A percentile compares a stretch with the other conserved stretches of the same genome.
phyloP scores from a whole-genome alignment of 768 basidiomycete genomes.

The Psilocybe azurescens region DNA sequence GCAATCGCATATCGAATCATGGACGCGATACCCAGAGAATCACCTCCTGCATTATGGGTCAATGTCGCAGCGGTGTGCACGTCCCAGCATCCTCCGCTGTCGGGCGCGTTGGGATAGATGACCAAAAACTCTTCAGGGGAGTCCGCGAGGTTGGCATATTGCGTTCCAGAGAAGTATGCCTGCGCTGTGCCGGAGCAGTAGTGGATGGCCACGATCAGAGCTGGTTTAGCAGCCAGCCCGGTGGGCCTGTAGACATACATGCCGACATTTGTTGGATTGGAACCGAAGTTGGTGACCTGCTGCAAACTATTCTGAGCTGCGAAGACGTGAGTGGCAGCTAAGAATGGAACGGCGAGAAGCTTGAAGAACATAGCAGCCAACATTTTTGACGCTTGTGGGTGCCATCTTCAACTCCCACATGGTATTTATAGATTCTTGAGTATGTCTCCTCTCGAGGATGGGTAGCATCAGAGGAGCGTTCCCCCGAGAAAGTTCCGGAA shows the following conservation, averaged over 20 bases:
- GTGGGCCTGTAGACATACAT: slow-evolving; percentile 52
- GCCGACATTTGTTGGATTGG: slow-evolving; percentile 57
- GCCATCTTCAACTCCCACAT: not conserved
- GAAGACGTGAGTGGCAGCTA: slow-evolving; percentile 22
- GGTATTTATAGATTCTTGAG: not conserved
- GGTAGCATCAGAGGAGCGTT: not conserved
- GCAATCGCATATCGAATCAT: slow-evolving; percentile 52
- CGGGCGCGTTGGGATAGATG: slow-evolving; percentile 51
- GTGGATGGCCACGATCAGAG: slow-evolving; percentile 59
- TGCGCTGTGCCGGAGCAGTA: slow-evolving; percentile 57
- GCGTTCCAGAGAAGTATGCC: slow-evolving; percentile 53
- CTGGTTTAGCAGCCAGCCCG: slow-evolving; percentile 40
- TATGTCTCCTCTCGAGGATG: not conserved
- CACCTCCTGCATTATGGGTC: slow-evolving; percentile 59
- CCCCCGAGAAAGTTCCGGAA: not conserved
- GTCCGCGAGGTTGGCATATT: slow-evolving; percentile 56
- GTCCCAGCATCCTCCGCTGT: slow-evolving; percentile 57
- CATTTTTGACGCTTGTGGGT: slow-evolving; percentile 12
- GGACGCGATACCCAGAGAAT: slow-evolving; percentile 55
- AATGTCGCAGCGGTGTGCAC: slow-evolving; percentile 54
- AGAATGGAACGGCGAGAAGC: slow-evolving; percentile 19
- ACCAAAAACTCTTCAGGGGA: slow-evolving; percentile 50
- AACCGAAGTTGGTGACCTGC: slow-evolving; percentile 51
- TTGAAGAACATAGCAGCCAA: slow-evolving; percentile 23
- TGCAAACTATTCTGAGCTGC: slow-evolving; percentile 38